Evolutionary conservation across 441 rosid genomes (phyloP).

Genomic region (Rhodomyrtus psidioides): DNA sequence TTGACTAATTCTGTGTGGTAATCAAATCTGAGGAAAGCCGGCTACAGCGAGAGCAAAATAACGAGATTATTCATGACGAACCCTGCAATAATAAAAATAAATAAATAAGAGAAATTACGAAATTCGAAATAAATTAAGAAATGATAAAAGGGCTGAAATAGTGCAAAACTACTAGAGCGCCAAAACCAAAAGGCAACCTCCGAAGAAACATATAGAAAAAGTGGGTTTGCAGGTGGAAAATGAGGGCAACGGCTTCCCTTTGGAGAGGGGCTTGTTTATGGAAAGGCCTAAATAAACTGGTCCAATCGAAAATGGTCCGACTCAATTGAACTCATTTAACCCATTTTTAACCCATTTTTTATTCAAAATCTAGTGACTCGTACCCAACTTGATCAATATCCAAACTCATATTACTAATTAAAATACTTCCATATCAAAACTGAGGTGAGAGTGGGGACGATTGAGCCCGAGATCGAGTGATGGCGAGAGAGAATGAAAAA

Average conservation of each 20-base stretch:
- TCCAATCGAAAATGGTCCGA: no score
- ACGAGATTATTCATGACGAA: not conserved
- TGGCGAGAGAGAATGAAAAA: no score
- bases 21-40: not conserved
- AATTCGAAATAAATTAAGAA: not conserved
- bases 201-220: not conserved
- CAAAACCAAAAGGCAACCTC: not conserved
- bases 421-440: no score
- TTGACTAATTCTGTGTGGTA: not conserved
- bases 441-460: no score
- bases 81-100: not conserved
- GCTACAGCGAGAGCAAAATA: not conserved
- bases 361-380: no score
- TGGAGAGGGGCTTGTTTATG: no score
- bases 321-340: no score
- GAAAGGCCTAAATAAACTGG: no score
- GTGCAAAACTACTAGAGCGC: not conserved
- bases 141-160: not conserved
- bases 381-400: no score
- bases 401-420: no score
- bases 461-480: no score
- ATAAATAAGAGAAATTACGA: not conserved
- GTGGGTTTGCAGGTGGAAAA: not conserved
- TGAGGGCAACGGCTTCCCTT: not conserved
- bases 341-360: no score